These are phyloP conservation scores for Suhomyces bokatorum DNA, from an alignment of 1,139 yeast genomes.

Conservation along the genomic window DNA sequence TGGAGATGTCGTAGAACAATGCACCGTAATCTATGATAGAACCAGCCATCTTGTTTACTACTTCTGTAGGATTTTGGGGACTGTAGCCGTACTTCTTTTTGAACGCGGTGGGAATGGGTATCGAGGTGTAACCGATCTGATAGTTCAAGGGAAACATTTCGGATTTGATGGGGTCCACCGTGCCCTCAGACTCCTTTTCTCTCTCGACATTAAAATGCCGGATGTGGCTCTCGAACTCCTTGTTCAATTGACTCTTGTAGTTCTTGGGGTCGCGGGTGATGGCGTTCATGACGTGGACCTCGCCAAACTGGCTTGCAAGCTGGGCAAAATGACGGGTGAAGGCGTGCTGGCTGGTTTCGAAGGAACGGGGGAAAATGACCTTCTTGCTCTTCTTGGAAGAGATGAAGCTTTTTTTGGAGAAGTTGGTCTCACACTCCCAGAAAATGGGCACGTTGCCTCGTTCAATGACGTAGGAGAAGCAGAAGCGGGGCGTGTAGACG, in stretches of 20 bases:
- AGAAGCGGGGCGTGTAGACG: conserved; percentile 51
- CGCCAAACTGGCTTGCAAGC: conserved; percentile 59
- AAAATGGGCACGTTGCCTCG: conserved; percentile 72
- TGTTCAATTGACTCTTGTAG: conserved; percentile 38
- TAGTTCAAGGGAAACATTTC: conserved; percentile 15
- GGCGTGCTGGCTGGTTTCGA: conserved; percentile 65
- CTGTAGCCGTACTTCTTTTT: conserved; percentile 42
- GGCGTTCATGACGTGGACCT: conserved; percentile 59
- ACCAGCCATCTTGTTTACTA: conserved; percentile 39
- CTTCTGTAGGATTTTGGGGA: conserved; percentile 39
- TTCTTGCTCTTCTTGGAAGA: conserved; percentile 45
- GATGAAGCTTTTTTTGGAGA: conserved; percentile 35
- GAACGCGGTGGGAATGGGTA: conserved; percentile 36
- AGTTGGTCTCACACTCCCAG: conserved; percentile 57
- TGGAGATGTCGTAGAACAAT: conserved; percentile 53
- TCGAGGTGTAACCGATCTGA: conserved; percentile 29
- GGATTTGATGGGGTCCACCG: conserved; percentile 1
- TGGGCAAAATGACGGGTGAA: conserved; percentile 64
- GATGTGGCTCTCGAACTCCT: conserved; percentile 34
- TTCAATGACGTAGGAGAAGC: conserved; percentile 59
- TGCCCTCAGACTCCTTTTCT: conserved; percentile 3
- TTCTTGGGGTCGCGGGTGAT: conserved; percentile 41
- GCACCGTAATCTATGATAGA: conserved; percentile 65
- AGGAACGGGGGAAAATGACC: conserved; percentile 55
- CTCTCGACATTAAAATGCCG: conserved; percentile 23